These are phyloP conservation scores for Lentinula aciculospora DNA, from an alignment of 768 basidiomycete genomes.

Conservation along the genomic window DNA sequence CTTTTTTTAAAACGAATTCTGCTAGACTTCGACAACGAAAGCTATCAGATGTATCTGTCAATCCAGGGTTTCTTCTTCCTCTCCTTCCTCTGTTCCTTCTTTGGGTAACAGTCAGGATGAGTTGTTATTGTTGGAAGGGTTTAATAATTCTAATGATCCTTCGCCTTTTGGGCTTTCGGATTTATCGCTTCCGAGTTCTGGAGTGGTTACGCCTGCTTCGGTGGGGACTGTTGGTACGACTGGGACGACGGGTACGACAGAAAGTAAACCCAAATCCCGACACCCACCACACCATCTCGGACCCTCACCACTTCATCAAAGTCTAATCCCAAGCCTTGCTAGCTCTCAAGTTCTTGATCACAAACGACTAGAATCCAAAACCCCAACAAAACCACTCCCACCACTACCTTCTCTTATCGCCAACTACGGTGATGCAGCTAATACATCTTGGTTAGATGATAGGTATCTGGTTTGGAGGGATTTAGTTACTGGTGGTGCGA, in stretches of 20 bases:
- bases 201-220: not conserved
- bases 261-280: not conserved
- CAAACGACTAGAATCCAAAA: too few species aligned
- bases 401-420: not conserved
- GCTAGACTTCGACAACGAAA: not conserved
- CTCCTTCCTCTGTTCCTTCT: not conserved
- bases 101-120: too few species aligned
- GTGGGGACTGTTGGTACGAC: not conserved
- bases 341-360: too few species aligned
- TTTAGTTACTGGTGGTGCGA: not conserved
- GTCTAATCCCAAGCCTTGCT: not conserved
- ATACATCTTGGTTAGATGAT: constrained; percentile 6
- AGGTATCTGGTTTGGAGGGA: constrained; percentile 2
- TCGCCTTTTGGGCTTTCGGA: not conserved
- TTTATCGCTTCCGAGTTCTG: not conserved
- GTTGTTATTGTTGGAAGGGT: not conserved
- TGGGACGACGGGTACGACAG: not conserved
- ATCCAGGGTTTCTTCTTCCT: not conserved
- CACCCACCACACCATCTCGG: not conserved
- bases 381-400: not conserved
- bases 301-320: not conserved
- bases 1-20: too few species aligned
- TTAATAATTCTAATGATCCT: too few species aligned
- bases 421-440: constrained; percentile 6
- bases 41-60: not conserved